Base-by-base conservation (phyloP, 2,329 filamentous ascomycete species). In the Beauveria varroae region DNA sequence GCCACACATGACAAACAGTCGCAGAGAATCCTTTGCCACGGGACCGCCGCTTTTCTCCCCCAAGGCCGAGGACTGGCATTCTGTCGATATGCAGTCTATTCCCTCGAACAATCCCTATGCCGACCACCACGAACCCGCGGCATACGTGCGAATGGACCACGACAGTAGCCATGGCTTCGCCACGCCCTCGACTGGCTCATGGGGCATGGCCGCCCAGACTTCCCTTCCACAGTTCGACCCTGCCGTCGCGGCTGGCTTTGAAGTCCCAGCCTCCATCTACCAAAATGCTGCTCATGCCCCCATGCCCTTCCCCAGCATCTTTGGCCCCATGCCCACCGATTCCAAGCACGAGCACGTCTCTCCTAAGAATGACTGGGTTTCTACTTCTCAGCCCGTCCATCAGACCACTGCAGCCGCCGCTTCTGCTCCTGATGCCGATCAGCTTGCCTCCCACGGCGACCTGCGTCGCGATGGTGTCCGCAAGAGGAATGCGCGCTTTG, bases 401-500 rank as follows among this genome's bases (percentile, higher is more conserved):
- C 86, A 86, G 76, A 80, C 83, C 80, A 81, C 77, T 40, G 83
- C 86, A 3, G 40, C 26, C 20, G 1, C 49, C 30, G 26, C 49
- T 5, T 18, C 26, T 18, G 26, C 26, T 7, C 16, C 24, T 47
- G 84, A 84, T 71, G 93, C 85, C 74, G 85, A 90, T 30, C 80
- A 83, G 60, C 83, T 88, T 74, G 85, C 86, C 71, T 89, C 84
- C 68, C 89, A 90, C 77, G 91, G 92, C 64, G 88, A 93, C 61
- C 79, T 90, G 74, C 82, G 86, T 64, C 84, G 90, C 67, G 92
- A 96, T 68, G 91, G 95, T 64, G 96, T 98, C 75, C 86, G 95
- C 70, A 99, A 99, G 86, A 98, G 98, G 88, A 99, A 98, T 71
- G 92, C 93, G 66, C 89, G 93, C 67, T 97, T 98, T 75, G 93